Percentiles rank a stretch among this genome's conserved stretches.
Conservation (phyloP, 805 yeast genomes). For the Yarrowia divulgata region DNA sequence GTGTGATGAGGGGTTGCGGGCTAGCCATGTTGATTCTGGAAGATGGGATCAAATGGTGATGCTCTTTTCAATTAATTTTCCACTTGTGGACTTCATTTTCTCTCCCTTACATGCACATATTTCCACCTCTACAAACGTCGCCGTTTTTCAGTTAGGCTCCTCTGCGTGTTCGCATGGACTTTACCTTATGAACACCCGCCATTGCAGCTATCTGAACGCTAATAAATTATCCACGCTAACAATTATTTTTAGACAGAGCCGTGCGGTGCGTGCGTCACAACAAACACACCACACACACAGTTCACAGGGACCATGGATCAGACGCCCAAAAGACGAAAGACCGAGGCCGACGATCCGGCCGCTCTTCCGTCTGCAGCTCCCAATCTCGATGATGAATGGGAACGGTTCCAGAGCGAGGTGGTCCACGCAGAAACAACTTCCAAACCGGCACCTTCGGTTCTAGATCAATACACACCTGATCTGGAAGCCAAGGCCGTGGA, state of each 20-base stretch:
- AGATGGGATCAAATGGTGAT: neutral
- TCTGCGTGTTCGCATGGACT: neutral
- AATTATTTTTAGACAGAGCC: constrained; percentile 27
- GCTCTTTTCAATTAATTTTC: neutral
- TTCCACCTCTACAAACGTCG: neutral
- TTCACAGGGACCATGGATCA: constrained; percentile 9
- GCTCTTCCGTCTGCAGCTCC: neutral
- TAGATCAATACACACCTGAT: constrained; percentile 19
- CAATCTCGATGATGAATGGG: constrained; percentile 33
- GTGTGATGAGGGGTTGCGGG: neutral
- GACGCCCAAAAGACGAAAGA: constrained; percentile 24
- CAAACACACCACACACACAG: neutral
- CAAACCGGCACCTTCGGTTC: constrained; percentile 6
- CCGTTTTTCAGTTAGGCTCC: neutral
- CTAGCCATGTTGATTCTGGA: neutral
- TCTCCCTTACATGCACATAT: neutral
- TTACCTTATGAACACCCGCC: neutral
- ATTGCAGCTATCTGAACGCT: constrained; percentile 6
- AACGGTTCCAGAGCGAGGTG: constrained; percentile 29
- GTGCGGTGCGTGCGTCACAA: constrained; percentile 29
- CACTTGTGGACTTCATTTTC: neutral
- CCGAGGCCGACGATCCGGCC: constrained; percentile 29
- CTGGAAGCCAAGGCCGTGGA: constrained; percentile 22
- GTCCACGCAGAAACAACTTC: neutral
- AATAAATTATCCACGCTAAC: neutral